phyloP scores from a whole-genome alignment of 2,329 filamentous ascomycete species.

The Sporothrix brasiliensis region DNA sequence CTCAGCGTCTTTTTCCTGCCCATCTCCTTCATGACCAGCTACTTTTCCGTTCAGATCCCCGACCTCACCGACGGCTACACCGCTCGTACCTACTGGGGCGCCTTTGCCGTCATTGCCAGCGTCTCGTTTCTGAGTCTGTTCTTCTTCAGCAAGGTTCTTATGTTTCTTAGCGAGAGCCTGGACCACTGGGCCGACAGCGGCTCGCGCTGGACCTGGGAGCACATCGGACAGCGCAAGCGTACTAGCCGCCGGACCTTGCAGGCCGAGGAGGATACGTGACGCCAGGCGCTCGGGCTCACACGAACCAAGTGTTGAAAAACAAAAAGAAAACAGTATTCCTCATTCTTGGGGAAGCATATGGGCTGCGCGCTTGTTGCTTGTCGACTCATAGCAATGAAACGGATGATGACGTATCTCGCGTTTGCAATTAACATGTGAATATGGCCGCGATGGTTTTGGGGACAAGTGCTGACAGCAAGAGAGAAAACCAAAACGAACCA shows the following conservation, averaged over 20 bases:
- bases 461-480: constrained; percentile 5
- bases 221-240: neutral
- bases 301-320: too few species aligned
- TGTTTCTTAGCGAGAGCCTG: constrained; percentile 51
- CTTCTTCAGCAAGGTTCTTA: constrained; percentile 53
- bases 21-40: constrained; percentile 72
- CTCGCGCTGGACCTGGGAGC: constrained; percentile 20
- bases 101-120: constrained; percentile 65
- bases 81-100: constrained; percentile 65
- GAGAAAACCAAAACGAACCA: too few species aligned
- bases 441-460: neutral
- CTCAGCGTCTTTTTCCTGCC: constrained; percentile 75
- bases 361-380: too few species aligned
- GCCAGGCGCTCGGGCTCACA: too few species aligned
- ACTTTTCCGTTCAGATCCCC: constrained; percentile 69
- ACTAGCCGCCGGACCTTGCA: constrained; percentile 4
- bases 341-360: too few species aligned
- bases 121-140: constrained; percentile 62
- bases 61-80: constrained; percentile 62
- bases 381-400: too few species aligned
- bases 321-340: too few species aligned
- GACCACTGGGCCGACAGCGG: constrained; percentile 40
- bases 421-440: too few species aligned
- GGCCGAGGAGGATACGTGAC: constrained; percentile 19
- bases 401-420: too few species aligned